Evolutionary conservation across 2,329 filamentous ascomycete genomes (phyloP).

Genomic region (Chaetomiaceae sp.): DNA sequence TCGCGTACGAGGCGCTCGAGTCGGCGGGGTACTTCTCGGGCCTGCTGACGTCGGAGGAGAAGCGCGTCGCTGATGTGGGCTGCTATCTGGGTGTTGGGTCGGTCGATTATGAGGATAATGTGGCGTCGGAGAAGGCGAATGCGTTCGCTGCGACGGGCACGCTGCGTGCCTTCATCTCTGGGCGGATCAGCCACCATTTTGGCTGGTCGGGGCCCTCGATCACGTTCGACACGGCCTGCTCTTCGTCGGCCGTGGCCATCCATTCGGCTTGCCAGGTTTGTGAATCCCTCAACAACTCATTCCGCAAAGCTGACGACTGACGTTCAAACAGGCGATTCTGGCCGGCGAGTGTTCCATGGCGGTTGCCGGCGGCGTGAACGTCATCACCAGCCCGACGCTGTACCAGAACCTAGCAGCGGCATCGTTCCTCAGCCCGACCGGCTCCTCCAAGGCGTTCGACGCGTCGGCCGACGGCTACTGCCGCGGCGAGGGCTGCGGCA

Average conservation of each 20-base stretch:
- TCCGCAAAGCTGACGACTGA: slow-evolving; percentile 10
- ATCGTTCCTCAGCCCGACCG: slow-evolving; percentile 30
- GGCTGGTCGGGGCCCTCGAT: slow-evolving; percentile 31
- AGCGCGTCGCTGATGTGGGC: slow-evolving; percentile 27
- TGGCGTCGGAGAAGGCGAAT: slow-evolving; percentile 25
- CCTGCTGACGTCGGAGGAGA: slow-evolving; percentile 23
- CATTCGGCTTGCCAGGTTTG: slow-evolving; percentile 9
- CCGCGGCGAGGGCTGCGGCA: slow-evolving; percentile 14
- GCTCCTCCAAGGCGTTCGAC: slow-evolving; percentile 28
- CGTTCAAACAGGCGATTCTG: slow-evolving; percentile 25
- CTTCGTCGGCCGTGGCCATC: slow-evolving; percentile 32
- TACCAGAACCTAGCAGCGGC: slow-evolving; percentile 27
- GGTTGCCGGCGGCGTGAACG: slow-evolving; percentile 32
- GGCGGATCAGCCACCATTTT: slow-evolving; percentile 32
- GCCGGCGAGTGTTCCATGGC: slow-evolving; percentile 24
- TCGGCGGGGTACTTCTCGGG: slow-evolving; percentile 29
- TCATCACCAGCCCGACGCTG: slow-evolving; percentile 24
- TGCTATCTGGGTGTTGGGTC: slow-evolving; percentile 21
- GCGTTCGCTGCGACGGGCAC: slow-evolving; percentile 21
- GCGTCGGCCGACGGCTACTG: slow-evolving; percentile 26
- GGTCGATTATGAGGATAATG: slow-evolving; percentile 23
- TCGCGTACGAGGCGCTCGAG: slow-evolving; percentile 38
- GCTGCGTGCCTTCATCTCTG: slow-evolving; percentile 9
- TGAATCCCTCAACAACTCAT: too few species aligned
- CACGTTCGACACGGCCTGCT: slow-evolving; percentile 34